phyloP scores from a whole-genome alignment of 129 eudicot genomes.

The Artemisia annua region DNA sequence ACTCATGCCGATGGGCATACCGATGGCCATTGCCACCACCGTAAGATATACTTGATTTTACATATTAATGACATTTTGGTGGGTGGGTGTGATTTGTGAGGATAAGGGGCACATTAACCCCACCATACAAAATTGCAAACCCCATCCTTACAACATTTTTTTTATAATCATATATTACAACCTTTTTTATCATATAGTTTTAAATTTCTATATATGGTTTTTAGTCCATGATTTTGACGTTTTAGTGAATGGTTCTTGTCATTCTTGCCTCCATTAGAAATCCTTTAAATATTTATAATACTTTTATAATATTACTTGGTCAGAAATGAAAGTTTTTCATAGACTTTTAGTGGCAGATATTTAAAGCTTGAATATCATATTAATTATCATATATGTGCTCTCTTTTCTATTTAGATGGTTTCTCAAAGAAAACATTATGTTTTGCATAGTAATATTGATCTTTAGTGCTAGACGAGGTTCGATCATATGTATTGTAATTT shows the following conservation, averaged over 20 bases:
- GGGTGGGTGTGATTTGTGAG: constrained; percentile 25
- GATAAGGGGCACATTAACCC: constrained; percentile 27
- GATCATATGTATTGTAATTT: too few relatives aligned
- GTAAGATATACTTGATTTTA: too few relatives aligned
- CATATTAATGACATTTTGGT: not conserved
- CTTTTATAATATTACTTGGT: not conserved
- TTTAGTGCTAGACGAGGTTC: too few relatives aligned
- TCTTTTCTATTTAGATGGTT: too few relatives aligned
- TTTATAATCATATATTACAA: too few relatives aligned
- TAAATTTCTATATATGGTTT: constrained; percentile 14
- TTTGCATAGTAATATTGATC: too few relatives aligned
- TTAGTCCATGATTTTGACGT: constrained; percentile 19
- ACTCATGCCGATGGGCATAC: too few relatives aligned
- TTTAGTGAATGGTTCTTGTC: constrained; percentile 21
- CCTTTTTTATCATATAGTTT: not conserved
- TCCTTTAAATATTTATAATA: not conserved
- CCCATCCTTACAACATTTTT: not conserved
- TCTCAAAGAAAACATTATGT: too few relatives aligned
- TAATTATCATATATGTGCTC: too few relatives aligned
- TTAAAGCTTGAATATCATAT: too few relatives aligned
- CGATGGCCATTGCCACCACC: too few relatives aligned
- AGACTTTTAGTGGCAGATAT: not conserved
- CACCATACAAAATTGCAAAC: constrained; percentile 26
- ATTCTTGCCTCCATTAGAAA: not conserved
- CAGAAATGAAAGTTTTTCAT: not conserved